phyloP scores from a whole-genome alignment of 768 basidiomycete genomes.

The Suillus tomentosus region DNA sequence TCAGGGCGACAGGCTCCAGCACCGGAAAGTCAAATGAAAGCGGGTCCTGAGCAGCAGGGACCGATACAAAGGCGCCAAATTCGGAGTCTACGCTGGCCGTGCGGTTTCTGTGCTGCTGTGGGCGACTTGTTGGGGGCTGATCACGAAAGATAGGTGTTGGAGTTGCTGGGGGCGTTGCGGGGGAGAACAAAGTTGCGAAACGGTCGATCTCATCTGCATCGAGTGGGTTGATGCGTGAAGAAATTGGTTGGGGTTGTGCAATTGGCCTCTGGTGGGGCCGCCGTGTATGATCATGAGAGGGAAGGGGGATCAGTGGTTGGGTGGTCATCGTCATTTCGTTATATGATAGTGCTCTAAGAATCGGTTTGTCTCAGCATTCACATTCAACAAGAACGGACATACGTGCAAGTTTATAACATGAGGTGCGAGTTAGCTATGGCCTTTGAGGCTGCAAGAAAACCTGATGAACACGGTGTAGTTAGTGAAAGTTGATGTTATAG shows the following conservation, averaged over 20 bases:
- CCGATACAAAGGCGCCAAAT: constrained; percentile 64
- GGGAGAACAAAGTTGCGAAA: constrained; percentile 46
- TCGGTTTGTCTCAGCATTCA: background rate
- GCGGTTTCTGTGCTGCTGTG: constrained; percentile 16
- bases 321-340: constrained; percentile 1
- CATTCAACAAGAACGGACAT: background rate
- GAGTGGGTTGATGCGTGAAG: background rate
- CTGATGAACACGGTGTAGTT: background rate
- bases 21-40: constrained; percentile 27
- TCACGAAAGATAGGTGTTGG: constrained; percentile 18
- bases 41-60: constrained; percentile 55
- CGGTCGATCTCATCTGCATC: constrained; percentile 38
- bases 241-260: background rate
- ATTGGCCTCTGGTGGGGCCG: background rate
- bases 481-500: background rate
- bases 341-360: background rate
- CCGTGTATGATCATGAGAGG: background rate
- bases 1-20: background rate
- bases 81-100: constrained; percentile 44
- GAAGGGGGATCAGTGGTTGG: background rate
- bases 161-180: constrained; percentile 36
- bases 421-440: background rate
- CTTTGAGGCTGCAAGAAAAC: background rate
- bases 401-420: constrained; percentile 2
- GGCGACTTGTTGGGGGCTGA: background rate